phyloP scores from a whole-genome alignment of 441 rosid genomes.

The Biscutella laevigata region DNA sequence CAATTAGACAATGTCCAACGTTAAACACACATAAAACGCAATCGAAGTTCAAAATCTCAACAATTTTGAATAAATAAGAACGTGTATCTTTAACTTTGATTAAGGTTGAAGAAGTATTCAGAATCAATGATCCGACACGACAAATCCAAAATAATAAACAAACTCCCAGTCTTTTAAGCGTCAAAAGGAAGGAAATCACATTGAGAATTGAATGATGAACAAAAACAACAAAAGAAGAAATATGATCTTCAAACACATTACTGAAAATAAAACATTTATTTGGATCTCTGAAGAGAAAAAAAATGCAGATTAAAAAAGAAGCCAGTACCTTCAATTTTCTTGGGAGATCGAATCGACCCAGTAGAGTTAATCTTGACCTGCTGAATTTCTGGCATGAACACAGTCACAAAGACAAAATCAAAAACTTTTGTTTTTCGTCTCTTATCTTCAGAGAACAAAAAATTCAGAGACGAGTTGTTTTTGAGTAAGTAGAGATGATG shows the following conservation, averaged over 20 bases:
- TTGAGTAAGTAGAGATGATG: conserved; percentile 9
- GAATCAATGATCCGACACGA: conserved; percentile 17
- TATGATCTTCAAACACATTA: conserved; percentile 25
- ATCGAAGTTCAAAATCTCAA: conserved; percentile 9
- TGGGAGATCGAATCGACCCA: conserved; percentile 49
- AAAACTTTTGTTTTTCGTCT: not conserved
- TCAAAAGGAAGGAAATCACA: not conserved
- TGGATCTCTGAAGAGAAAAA: conserved; percentile 6
- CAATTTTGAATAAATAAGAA: not conserved
- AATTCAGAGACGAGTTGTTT: conserved; percentile 4
- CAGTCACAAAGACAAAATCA: conserved; percentile 12
- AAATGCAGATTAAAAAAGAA: not conserved
- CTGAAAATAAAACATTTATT: conserved; percentile 5
- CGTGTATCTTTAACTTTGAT: conserved; percentile 8
- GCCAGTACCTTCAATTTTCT: conserved; percentile 50
- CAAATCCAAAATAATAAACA: too few species aligned
- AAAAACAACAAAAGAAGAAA: not conserved
- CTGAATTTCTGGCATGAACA: conserved; percentile 50
- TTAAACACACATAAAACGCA: conserved; percentile 2
- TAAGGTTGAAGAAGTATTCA: conserved; percentile 7
- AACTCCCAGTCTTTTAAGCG: too few species aligned
- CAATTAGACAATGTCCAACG: conserved; percentile 17
- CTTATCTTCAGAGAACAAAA: conserved; percentile 8
- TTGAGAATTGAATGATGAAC: conserved; percentile 2
- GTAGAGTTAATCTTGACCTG: conserved; percentile 51